phyloP scores from a whole-genome alignment of 192 early-diverging fungal species.

The Backusella psychrophila region DNA sequence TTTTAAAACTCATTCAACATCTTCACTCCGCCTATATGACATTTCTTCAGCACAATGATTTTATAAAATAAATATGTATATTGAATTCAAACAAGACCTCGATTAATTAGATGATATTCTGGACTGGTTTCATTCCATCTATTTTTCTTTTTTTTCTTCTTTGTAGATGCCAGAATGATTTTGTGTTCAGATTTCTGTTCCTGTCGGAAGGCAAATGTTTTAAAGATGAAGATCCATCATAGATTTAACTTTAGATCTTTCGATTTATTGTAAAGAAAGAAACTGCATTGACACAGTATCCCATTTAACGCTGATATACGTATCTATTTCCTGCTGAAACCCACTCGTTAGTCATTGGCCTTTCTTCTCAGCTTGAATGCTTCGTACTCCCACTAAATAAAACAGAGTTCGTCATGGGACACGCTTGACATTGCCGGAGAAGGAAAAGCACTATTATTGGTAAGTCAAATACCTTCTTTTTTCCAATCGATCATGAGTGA shows the following conservation, averaged over 20 bases:
- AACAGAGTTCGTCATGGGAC: neutral
- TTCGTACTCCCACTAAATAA: neutral
- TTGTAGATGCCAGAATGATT: neutral
- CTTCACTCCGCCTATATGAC: neutral
- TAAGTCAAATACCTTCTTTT: neutral
- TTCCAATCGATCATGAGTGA: neutral
- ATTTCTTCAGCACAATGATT: neutral
- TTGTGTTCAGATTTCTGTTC: neutral
- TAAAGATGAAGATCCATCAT: neutral
- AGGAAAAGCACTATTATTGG: neutral
- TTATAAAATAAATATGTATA: neutral
- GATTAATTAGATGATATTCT: no score
- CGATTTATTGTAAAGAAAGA: neutral
- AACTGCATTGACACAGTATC: neutral
- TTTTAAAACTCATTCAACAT: neutral
- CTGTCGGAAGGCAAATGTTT: neutral
- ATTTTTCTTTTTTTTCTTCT: neutral
- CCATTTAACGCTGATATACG: neutral
- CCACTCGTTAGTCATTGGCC: neutral
- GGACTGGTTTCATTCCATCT: no score
- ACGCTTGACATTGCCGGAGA: neutral
- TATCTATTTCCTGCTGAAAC: neutral
- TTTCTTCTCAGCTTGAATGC: neutral
- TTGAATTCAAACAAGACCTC: neutral
- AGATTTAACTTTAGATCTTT: neutral